phyloP scores from a whole-genome alignment of 495 filamentous ascomycete genomes.

The Hyaloscypha bicolor region DNA sequence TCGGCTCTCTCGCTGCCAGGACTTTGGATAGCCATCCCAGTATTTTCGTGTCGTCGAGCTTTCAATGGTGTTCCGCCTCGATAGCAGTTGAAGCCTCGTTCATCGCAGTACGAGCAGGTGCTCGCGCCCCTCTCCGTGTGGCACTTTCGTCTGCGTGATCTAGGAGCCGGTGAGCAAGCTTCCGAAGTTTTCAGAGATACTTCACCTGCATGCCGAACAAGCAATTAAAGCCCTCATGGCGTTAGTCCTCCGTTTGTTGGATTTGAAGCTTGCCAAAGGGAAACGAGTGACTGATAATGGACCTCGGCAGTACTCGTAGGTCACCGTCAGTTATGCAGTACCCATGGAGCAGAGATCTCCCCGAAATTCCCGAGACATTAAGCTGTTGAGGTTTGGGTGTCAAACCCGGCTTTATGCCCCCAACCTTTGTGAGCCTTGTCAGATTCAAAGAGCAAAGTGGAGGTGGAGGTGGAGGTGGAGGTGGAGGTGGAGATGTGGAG shows the following conservation, averaged over 20 bases:
- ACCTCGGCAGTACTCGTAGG: not conserved
- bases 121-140: constrained; percentile 8
- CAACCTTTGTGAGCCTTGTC: not conserved
- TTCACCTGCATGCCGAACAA: constrained; percentile 26
- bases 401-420: not conserved
- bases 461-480: constrained; percentile 7
- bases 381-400: not conserved
- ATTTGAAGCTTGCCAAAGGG: not conserved
- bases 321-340: constrained; percentile 4
- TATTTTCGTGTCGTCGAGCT: constrained; percentile 4
- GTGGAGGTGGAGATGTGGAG: constrained; percentile 8
- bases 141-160: constrained; percentile 25
- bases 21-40: not conserved
- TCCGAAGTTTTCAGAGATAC: constrained; percentile 1
- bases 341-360: not conserved
- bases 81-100: constrained; percentile 15
- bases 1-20: not conserved
- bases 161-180: not conserved
- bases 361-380: not conserved
- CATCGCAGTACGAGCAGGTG: constrained; percentile 15
- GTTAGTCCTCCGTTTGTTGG: constrained; percentile 4
- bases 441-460: not conserved
- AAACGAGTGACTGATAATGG: not conserved
- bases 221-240: constrained; percentile 18
- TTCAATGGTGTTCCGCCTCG: constrained; percentile 5